Base-by-base conservation (phyloP, 768 basidiomycete species). In the Rhodotorula taiwanensis region DNA sequence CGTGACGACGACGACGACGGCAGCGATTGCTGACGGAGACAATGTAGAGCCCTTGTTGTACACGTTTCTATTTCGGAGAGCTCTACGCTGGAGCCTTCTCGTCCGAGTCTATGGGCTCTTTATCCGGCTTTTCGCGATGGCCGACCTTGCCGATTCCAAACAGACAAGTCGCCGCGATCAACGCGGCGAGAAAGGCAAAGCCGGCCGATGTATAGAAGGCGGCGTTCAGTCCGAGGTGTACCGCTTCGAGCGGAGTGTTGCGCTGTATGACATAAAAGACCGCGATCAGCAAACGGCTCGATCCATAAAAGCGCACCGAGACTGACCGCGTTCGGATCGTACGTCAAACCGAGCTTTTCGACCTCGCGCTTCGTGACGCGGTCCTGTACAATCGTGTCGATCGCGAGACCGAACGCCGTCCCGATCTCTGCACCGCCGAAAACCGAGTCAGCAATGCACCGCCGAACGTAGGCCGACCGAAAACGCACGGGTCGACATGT, bases 321-420 rank as follows among this genome's bases (percentile, higher is more conserved):
- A 51, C 57, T 41, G 23, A 58, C 57, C 28, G 49, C 28, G 49
- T 64, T 55, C 16, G 51, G 36, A 27, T 55, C 49, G 52, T 59
- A 64, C 33, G 28, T 52, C 20, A 30, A 23, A 1, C 63, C 63
- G 23, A 55, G 20, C 39, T 27, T 9, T 23, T 50, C 52, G 25
- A 55, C 52, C 13, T 28, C 41, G 25, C n/a, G 15, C 28, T 45
- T 28, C 18, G 53, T 55, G 1, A 64, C 63, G 6, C 27, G 21
- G 44, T 52, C 27, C 42, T 60, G 58, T 4, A 65, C 55, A 34
- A 65, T 45, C 42, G 64, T 65, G 52, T 43, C 43, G 56, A 64
- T 55, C 7, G 62, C 62, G 16, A 64, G 45, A 6, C 56, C 55
- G 34, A 65, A 11, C 0, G 48, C 54, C 4, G 55, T 49, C 2